Evolutionary conservation across 225 moss, liverwort and hornwort species (phyloP).

Genomic region (Physcomitrium patens): DNA sequence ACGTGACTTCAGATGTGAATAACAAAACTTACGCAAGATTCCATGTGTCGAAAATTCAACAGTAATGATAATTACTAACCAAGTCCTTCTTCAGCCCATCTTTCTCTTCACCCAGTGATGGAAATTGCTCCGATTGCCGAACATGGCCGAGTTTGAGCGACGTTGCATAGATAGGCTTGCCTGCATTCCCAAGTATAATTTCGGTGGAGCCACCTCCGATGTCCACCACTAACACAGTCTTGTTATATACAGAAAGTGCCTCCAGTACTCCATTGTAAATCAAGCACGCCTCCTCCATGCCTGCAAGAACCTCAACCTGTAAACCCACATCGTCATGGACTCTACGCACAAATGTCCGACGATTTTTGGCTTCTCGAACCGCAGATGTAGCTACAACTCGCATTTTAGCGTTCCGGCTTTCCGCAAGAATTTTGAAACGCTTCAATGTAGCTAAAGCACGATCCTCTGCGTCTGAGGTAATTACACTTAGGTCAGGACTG

Average conservation of each 20-base stretch:
- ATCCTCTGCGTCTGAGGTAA: slow-evolving; percentile 52
- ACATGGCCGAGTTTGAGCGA: slow-evolving; percentile 66
- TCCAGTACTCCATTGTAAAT: slow-evolving; percentile 65
- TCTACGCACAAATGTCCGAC: slow-evolving; percentile 51
- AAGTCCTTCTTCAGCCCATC: slow-evolving; percentile 66
- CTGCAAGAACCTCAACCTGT: slow-evolving; percentile 61
- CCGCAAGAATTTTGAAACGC: slow-evolving; percentile 61
- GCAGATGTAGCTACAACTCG: slow-evolving; percentile 68
- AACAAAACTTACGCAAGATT: not conserved
- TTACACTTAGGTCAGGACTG: slow-evolving; percentile 56
- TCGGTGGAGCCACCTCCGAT: slow-evolving; percentile 68
- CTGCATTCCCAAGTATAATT: slow-evolving; percentile 58
- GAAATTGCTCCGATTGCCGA: slow-evolving; percentile 58
- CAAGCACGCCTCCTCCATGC: slow-evolving; percentile 60
- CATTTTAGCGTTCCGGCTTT: slow-evolving; percentile 58
- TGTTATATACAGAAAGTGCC: slow-evolving; percentile 60
- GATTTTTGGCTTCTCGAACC: slow-evolving; percentile 60
- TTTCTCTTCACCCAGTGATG: slow-evolving; percentile 38
- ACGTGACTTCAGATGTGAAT: not conserved
- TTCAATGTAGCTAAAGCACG: slow-evolving; percentile 63
- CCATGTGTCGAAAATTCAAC: not conserved
- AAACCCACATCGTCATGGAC: slow-evolving; percentile 50
- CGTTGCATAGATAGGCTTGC: slow-evolving; percentile 61
- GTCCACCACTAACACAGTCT: slow-evolving; percentile 63
- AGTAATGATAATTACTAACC: slow-evolving; percentile 31